Evolutionary conservation across 192 early-diverging fungal genomes (phyloP).

Genomic region (Mortierella alpina): DNA sequence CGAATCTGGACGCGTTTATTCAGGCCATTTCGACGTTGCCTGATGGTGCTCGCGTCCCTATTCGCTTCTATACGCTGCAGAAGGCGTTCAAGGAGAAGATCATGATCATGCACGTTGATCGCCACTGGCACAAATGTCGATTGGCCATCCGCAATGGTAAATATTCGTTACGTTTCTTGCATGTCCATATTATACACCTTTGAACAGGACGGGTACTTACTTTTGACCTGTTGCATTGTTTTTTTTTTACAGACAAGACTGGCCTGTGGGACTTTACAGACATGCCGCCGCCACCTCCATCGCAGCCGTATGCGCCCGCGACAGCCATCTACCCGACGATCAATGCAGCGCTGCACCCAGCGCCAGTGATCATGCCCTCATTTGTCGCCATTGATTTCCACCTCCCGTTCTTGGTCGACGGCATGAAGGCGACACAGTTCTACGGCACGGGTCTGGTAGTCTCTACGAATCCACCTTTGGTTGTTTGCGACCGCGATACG

Average conservation of each 20-base stretch:
- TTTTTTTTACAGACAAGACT: constrained; percentile 62
- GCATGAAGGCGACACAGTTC: constrained; percentile 74
- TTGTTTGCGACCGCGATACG: constrained; percentile 84
- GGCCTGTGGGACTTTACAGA: constrained; percentile 86
- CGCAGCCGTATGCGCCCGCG: constrained; percentile 61
- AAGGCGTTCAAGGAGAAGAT: constrained; percentile 86
- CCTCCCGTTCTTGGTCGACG: constrained; percentile 83
- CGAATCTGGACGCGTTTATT: constrained; percentile 74
- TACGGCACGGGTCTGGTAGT: constrained; percentile 86
- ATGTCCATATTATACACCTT: background rate
- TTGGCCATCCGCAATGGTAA: constrained; percentile 80
- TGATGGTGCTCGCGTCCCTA: constrained; percentile 70
- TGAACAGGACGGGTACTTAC: background rate
- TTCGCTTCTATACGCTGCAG: constrained; percentile 79
- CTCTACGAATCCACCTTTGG: constrained; percentile 80
- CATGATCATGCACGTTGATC: constrained; percentile 85
- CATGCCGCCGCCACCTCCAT: constrained; percentile 69
- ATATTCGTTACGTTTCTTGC: background rate
- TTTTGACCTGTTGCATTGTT: background rate
- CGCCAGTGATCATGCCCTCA: constrained; percentile 80
- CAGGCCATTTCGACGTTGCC: constrained; percentile 71
- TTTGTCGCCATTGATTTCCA: constrained; percentile 86
- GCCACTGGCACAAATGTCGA: constrained; percentile 89
- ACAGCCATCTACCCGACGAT: constrained; percentile 80
- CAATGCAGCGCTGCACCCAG: constrained; percentile 76